Evolutionary conservation across 2,329 filamentous ascomycete species (phyloP), one percentile per base, ranked within the genome.

Genomic region (Colletotrichum scovillei): DNA sequence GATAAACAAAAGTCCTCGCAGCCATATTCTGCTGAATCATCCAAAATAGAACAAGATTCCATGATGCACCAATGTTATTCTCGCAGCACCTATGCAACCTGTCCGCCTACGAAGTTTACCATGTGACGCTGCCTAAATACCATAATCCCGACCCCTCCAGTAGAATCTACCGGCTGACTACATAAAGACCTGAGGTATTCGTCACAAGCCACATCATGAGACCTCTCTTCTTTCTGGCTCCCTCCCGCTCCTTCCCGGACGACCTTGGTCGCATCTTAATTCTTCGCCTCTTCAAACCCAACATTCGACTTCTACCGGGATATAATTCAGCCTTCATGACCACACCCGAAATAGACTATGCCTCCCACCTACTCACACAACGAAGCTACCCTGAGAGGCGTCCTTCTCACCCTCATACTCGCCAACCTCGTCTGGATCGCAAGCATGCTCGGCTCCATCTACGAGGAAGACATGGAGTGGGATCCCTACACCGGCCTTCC

Each of bases 1-100:
- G 55, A 73, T 62, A 53, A 57, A 71, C 5, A 63, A 73, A 71
- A 66, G 56, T 22, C 16, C 5, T 14, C 26, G 35, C 22, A 68
- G 57, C 49, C 16, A 8, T 22, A 19, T 24, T 28, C 46, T 57
- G 19, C 14, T 38, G 35, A 30, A 42, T 24, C 32, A 46, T 46
- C 52, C 8, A 46, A 65, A 56, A 12, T 30, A 65, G 63, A 64
- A 55, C 8, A n/a, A 57, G 35, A 19, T 30, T 24, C 16, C 63
- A 38, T 46, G 32, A 35, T 26, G 30, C n/a, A 65, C 12, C 16
- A 11, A 26, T 32, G 8, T 26, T 28, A 35, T n/a, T 30, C 14
- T 22, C 38, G 3, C 38, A 42, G 22, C 14, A 28, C 16, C 4
- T 64, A 26, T 38, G 42, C 19, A 49, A 19, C 42, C 42, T 49